Base-by-base conservation (phyloP, 139 green algal species). In the Volvox reticuliferus region DNA sequence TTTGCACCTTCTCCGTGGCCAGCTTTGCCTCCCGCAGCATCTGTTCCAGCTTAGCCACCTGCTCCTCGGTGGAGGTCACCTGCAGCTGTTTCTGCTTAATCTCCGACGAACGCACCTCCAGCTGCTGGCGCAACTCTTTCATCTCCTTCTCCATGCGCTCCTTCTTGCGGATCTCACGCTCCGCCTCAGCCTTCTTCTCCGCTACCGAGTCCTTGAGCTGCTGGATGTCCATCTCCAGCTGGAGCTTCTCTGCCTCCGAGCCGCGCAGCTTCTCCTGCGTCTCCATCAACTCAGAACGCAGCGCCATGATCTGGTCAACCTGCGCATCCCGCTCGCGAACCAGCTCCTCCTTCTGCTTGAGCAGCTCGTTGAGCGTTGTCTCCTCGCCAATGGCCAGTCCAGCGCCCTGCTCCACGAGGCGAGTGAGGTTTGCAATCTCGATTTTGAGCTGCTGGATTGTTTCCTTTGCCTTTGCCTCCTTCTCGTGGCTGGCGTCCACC, bases 381-480 rank as follows among this genome's bases (percentile, higher is more conserved):
- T 99, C 96, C 92, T 98, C 96, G 19, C 93, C 96, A 30, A 97
- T 90, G 26, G 93, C 95, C 65, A 99, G 94, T 1, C 96, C 95
- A 18, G 94, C 93, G n/a, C 97, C 96, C 89, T 97, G 93, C 95
- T 98, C 97, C 67, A 98, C 95, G 79, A 98, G 92, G 19, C 95
- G 94, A 0, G 92, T 97, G 82, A 99, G 93, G 91, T 98, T 98
- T 82, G 94, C 89, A 22, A 99, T 97, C 92, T 99, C 97, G 89
- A 96, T 91, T 92, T 98, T 98, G 6, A 99, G 94, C 92, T 96
- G 91, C 83, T 95, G 93, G 79, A 98, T 98, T 28, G 94, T 96
- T 81, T 98, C 96, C 93, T 98, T 98, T 21, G 96, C 96, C 50
- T 95, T 95, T 2, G 96, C 94, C 92, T 99, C 97, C 95, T 99